phyloP scores from a whole-genome alignment of 495 filamentous ascomycete species.

The Tuber calosporum region DNA sequence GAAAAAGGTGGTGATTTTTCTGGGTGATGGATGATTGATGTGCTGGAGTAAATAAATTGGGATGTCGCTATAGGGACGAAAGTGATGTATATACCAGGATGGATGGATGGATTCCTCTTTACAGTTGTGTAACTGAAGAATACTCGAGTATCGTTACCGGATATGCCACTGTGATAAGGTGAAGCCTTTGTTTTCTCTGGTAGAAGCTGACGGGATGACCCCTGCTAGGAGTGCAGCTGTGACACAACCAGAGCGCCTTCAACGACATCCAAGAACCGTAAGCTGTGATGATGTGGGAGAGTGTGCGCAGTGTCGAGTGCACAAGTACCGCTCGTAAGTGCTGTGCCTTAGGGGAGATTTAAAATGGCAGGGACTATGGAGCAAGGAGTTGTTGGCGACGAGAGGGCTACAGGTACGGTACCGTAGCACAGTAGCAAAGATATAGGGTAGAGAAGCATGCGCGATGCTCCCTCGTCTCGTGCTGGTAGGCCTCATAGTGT shows the following conservation, averaged over 20 bases:
- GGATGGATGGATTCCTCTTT: neutral
- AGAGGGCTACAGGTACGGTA: no score
- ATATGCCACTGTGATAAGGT: neutral
- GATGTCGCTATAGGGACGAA: neutral
- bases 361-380: no score
- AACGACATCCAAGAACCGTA: neutral
- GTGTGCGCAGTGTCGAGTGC: neutral
- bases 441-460: neutral
- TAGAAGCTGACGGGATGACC: neutral
- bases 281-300: neutral
- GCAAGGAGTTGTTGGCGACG: no score
- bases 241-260: constrained; percentile 2
- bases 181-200: neutral
- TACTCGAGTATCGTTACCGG: neutral
- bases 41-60: neutral
- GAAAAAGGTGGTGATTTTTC: neutral
- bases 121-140: neutral
- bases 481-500: neutral
- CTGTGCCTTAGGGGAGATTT: neutral
- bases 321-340: neutral
- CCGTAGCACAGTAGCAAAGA: neutral
- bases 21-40: neutral
- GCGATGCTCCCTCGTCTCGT: neutral
- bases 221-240: neutral
- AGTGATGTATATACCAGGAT: neutral